Percentiles rank a stretch among this genome's conserved stretches.
Conservation (phyloP, 2,329 filamentous ascomycete species). For the Fusarium tricinctum region DNA sequence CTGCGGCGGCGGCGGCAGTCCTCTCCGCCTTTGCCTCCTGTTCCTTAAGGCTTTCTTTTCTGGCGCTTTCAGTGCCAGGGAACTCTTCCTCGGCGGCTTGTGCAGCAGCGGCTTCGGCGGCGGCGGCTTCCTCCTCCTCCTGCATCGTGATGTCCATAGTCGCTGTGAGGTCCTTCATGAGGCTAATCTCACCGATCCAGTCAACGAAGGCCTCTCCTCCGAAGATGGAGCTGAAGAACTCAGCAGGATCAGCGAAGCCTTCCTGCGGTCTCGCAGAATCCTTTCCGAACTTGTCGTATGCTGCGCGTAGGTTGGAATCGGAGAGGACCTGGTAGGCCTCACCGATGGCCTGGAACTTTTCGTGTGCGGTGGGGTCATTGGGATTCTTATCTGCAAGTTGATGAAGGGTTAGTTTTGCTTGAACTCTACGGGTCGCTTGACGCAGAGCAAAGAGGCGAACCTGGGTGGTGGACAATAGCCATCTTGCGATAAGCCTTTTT, state of each 20-base stretch:
- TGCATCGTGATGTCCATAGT: slow-evolving; percentile 98
- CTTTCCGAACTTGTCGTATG: slow-evolving; percentile 98
- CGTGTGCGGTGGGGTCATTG: slow-evolving; percentile 92
- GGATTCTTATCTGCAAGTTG: slow-evolving; percentile 88
- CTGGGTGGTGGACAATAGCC: slow-evolving; percentile 92
- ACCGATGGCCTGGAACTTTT: slow-evolving; percentile 90
- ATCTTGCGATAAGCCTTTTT: slow-evolving; percentile 97
- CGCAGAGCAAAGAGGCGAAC: slow-evolving; percentile 59
- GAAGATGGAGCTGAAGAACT: slow-evolving; percentile 99
- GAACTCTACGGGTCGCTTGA: slow-evolving; percentile 1
- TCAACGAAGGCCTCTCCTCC: slow-evolving; percentile 96
- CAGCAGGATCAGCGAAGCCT: slow-evolving; percentile 94
- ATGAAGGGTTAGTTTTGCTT: slow-evolving; percentile 17
- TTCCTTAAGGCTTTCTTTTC: slow-evolving; percentile 67
- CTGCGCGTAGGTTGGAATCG: slow-evolving; percentile 85
- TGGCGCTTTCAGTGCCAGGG: slow-evolving; percentile 69
- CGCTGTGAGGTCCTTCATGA: slow-evolving; percentile 98
- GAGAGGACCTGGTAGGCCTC: slow-evolving; percentile 86
- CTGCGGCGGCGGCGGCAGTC: slow-evolving; percentile 46
- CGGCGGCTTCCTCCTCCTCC: slow-evolving; percentile 75
- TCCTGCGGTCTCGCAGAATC: slow-evolving; percentile 91
- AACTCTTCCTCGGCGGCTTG: slow-evolving; percentile 66
- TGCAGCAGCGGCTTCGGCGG: slow-evolving; percentile 67
- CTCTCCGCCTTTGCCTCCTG: slow-evolving; percentile 48
- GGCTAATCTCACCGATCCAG: slow-evolving; percentile 96